Evolutionary conservation across 768 basidiomycete genomes (phyloP).

Genomic region (Psilocybe cyanescens): DNA sequence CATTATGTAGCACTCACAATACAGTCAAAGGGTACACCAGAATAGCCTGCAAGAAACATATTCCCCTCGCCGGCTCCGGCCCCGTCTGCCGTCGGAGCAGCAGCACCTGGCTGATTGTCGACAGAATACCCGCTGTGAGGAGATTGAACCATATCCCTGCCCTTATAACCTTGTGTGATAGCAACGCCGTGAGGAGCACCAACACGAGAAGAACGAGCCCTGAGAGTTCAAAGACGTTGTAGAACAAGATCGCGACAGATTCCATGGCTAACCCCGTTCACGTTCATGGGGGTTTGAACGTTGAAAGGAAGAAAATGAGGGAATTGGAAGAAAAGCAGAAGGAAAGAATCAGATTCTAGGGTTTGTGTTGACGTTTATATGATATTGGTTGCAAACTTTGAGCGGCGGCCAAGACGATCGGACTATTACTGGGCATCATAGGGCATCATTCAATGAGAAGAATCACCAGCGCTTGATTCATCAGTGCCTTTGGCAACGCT

Average conservation of each 20-base stretch:
- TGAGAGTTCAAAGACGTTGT: not conserved
- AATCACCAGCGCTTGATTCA: no score
- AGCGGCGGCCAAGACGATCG: not conserved
- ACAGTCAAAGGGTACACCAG: slow-evolving; percentile 2
- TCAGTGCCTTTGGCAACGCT: no score
- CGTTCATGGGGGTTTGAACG: no score
- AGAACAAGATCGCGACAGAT: not conserved
- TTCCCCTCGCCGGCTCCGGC: not conserved
- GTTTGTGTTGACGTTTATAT: not conserved
- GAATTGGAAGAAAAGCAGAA: not conserved
- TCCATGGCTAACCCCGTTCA: not conserved
- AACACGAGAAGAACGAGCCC: not conserved
- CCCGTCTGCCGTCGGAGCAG: slow-evolving; percentile 5
- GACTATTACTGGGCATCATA: no score
- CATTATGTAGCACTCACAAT: not conserved
- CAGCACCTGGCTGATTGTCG: not conserved
- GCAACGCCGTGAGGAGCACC: not conserved
- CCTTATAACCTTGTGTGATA: not conserved
- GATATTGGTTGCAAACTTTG: not conserved
- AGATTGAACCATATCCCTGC: slow-evolving; percentile 1
- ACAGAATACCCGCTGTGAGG: not conserved
- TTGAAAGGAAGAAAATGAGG: no score
- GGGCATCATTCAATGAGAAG: no score
- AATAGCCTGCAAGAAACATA: slow-evolving; percentile 1
- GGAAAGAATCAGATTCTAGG: not conserved